Base-by-base conservation (phyloP, 345 rosid species). In the Hibiscus mutabilis region DNA sequence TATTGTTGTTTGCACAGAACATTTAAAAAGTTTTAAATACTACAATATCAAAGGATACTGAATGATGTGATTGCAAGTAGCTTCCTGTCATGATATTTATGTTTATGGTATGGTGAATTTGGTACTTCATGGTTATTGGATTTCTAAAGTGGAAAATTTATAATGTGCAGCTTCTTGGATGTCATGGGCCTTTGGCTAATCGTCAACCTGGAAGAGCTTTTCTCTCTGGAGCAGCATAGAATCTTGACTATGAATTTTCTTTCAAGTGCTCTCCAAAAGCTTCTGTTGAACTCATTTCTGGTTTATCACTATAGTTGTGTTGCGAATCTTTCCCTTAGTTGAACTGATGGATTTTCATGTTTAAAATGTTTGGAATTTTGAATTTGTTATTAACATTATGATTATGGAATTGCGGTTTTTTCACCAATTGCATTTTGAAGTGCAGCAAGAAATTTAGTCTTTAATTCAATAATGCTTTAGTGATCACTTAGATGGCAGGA, bases 161-260 rank as follows among this genome's bases (percentile, higher is more conserved):
- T 7, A 49, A 15, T 29, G 29, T 69, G 79, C 71, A 82, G 85
- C 81, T 68, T 46, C 79, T 82, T 6, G 78, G 83, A 0, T 76
- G 81, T 75, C 82, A 82, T 35, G 83, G 85, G 0, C 79, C 75
- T 1, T 74, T 82, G 81, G 73, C 85, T 19, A 60, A 47, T 0
- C 82, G 85, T 63, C 80, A 68, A 55, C 85, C 85, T 47, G 85
- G 85, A 66, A 82, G 85, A 68, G 85, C 83, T 9, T 82, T 79
- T 62, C 66, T 82, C 3, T 18, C 71, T 9, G 81, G 75, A 5
- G 40, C 76, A 19, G 21, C 65, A 3, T 22, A 56, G 69, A 21
- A 47, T 18, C 16, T 35, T 1, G 25, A 22, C 33, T 2, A 22
- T 11, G 53, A 6, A 42, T 10, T 42, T 42, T 2, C 14, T 21